Evolutionary conservation across 2,329 filamentous ascomycete genomes (phyloP).

Genomic region (Monilinia vaccinii-corymbosi): DNA sequence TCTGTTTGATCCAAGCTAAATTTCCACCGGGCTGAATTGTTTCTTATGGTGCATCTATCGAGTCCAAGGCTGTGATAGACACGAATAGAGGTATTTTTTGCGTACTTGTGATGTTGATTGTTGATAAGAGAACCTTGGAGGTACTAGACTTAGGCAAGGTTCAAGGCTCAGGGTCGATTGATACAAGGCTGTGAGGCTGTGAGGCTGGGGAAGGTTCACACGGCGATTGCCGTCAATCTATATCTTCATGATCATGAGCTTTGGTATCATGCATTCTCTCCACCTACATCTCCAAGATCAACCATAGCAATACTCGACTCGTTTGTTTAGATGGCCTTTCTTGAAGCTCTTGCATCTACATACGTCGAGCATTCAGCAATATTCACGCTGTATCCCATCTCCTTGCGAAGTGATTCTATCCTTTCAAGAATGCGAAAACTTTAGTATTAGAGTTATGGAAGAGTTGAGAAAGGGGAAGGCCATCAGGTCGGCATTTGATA

Average conservation of each 20-base stretch:
- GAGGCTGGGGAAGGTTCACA: too few relatives aligned
- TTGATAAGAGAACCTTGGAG: conserved; percentile 6
- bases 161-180: background rate
- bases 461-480: conserved; percentile 45
- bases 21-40: background rate
- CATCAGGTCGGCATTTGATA: conserved; percentile 67
- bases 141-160: background rate
- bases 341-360: background rate
- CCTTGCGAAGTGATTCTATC: background rate
- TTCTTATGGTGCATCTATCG: background rate
- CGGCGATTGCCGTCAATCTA: conserved; percentile 5
- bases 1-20: background rate
- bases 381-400: background rate
- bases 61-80: background rate
- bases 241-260: background rate
- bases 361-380: background rate
- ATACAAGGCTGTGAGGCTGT: background rate
- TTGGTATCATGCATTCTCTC: too few relatives aligned
- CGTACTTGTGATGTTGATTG: conserved; percentile 4
- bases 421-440: conserved; percentile 13
- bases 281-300: background rate
- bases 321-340: background rate
- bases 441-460: conserved; percentile 22
- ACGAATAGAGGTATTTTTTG: background rate
- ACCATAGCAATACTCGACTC: background rate